Conservation (phyloP, 2,329 filamentous ascomycete species). For the Helotiales sp. region DNA sequence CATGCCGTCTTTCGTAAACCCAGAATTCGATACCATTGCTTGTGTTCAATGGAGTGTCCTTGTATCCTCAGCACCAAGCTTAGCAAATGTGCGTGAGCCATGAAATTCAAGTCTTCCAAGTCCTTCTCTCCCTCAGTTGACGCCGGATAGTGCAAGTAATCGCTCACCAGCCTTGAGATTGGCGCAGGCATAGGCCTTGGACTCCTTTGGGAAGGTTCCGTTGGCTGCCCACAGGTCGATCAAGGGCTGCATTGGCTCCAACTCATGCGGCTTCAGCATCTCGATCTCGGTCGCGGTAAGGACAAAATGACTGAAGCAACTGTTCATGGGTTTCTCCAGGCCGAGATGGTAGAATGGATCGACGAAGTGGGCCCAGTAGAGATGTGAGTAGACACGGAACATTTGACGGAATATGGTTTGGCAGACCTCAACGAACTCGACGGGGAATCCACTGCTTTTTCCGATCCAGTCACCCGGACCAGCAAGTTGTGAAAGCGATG, state of each 20-base stretch:
- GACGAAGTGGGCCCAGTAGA: slow-evolving; percentile 95
- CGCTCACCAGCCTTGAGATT: slow-evolving; percentile 65
- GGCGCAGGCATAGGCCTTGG: slow-evolving; percentile 68
- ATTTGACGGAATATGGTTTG: slow-evolving; percentile 96
- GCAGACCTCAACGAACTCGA: slow-evolving; percentile 87
- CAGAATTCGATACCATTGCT: neutral
- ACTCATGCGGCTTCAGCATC: slow-evolving; percentile 85
- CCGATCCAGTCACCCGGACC: slow-evolving; percentile 79
- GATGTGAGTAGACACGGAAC: slow-evolving; percentile 97
- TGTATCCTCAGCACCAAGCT: neutral
- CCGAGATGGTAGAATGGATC: slow-evolving; percentile 85
- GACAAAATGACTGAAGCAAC: slow-evolving; percentile 85
- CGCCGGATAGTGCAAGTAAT: slow-evolving; percentile 48
- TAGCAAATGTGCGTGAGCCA: neutral
- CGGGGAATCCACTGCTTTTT: slow-evolving; percentile 90
- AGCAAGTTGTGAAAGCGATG: slow-evolving; percentile 65
- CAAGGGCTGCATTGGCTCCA: slow-evolving; percentile 94
- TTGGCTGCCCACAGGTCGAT: slow-evolving; percentile 92
- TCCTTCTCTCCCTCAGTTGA: slow-evolving; percentile 12
- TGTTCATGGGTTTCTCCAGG: slow-evolving; percentile 81
- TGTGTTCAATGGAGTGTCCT: neutral
- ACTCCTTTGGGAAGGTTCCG: slow-evolving; percentile 81
- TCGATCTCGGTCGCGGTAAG: slow-evolving; percentile 80
- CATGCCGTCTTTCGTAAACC: slow-evolving; percentile 17
- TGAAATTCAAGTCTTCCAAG: neutral